A percentile compares a stretch with the other conserved stretches of the same genome.
phyloP scores from a whole-genome alignment of 208 protist species.

The Wallacemonas collosoma region DNA sequence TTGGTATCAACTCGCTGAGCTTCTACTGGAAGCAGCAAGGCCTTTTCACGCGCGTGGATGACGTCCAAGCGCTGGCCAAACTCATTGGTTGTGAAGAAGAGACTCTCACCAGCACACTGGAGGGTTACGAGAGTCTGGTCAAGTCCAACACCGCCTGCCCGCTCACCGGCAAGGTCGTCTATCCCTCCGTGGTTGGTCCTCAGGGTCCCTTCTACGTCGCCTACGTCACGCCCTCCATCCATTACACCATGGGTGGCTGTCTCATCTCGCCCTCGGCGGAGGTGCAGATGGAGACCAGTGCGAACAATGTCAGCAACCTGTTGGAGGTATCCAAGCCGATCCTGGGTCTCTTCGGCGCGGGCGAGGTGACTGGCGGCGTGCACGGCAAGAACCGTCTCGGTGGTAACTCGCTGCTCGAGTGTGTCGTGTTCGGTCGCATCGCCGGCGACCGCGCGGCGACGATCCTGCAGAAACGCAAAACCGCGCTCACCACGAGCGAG shows the following conservation, averaged over 20 bases:
- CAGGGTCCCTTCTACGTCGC: conserved; percentile 79
- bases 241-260: conserved; percentile 97
- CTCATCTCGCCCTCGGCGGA: conserved; percentile 78
- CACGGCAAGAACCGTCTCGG: conserved; percentile 95
- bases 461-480: conserved; percentile 49
- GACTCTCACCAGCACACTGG: conserved; percentile 39
- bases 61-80: conserved; percentile 53
- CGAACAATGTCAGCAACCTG: conserved; percentile 17
- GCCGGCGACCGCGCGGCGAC: conserved; percentile 74
- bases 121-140: conserved; percentile 47
- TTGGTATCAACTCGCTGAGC: conserved; percentile 57
- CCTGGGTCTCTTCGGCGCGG: conserved; percentile 89
- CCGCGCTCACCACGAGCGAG: conserved; percentile 33
- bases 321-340: conserved; percentile 63
- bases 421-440: conserved; percentile 93
- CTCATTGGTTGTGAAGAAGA: conserved; percentile 52
- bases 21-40: conserved; percentile 83
- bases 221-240: conserved; percentile 93
- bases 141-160: conserved; percentile 32
- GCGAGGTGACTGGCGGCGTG: conserved; percentile 95
- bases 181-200: conserved; percentile 56
- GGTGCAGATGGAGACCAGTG: conserved; percentile 60
- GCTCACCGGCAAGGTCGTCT: conserved; percentile 73
- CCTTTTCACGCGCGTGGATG: conserved; percentile 56
- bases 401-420: conserved; percentile 96